A percentile compares a stretch with the other conserved stretches of the same genome.
Evolutionary conservation across 1,284 basidiomycete species (phyloP).

Genomic region (Blastosporella zonata): DNA sequence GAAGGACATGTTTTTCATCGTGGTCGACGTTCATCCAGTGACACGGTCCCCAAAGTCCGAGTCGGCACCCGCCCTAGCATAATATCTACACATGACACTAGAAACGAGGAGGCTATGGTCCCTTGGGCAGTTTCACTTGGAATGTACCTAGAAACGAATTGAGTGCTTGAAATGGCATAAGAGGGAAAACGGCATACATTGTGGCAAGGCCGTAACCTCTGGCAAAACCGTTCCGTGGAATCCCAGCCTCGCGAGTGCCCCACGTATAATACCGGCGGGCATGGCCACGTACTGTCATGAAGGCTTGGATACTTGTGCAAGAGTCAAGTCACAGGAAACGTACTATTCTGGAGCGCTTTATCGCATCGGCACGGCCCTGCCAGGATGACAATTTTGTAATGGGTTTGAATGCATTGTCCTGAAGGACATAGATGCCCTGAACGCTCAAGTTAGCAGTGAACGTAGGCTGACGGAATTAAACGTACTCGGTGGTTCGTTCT

Average conservation of each 20-base stretch:
- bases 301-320: conserved; percentile 1
- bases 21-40: no score
- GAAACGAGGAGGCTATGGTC: conserved; percentile 22
- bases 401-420: conserved; percentile 88
- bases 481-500: conserved; percentile 89
- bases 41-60: no score
- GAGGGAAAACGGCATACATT: conserved; percentile 55
- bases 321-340: conserved; percentile 24
- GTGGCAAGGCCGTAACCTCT: conserved; percentile 78
- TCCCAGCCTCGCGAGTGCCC: conserved; percentile 78
- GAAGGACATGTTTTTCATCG: no score
- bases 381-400: conserved; percentile 77
- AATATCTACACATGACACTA: neutral
- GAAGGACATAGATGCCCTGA: conserved; percentile 91
- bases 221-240: conserved; percentile 70
- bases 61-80: no score
- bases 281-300: conserved; percentile 68
- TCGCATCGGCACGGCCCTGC: conserved; percentile 70
- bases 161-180: conserved; percentile 1
- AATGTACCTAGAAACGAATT: conserved; percentile 59
- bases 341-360: conserved; percentile 71
- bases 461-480: conserved; percentile 1
- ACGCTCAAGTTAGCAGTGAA: neutral
- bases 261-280: conserved; percentile 78
- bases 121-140: conserved; percentile 75